Conservation (phyloP, 2,329 filamentous ascomycete species). For the Colletotrichum godetiae region DNA sequence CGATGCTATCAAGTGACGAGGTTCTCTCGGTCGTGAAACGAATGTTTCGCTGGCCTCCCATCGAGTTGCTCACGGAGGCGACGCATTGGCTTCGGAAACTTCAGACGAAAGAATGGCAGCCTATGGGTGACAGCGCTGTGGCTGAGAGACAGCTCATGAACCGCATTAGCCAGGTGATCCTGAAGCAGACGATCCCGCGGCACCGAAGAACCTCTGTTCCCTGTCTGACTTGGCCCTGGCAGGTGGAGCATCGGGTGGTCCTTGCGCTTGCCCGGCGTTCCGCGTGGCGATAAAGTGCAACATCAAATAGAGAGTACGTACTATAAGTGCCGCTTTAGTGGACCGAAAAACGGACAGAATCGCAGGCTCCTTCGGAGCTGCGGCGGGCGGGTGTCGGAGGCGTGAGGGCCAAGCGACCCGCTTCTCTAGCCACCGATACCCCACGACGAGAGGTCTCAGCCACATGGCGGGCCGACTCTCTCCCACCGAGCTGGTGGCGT, state of each 20-base stretch:
- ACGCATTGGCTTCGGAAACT: constrained; percentile 25
- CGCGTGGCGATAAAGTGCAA: background rate
- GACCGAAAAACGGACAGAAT: background rate
- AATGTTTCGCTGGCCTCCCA: constrained; percentile 25
- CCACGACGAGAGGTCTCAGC: background rate
- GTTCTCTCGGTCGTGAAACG: constrained; percentile 28
- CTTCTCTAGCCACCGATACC: background rate
- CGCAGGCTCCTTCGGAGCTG: background rate
- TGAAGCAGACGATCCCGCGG: constrained; percentile 33
- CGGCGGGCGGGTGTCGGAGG: background rate
- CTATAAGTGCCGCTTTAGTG: background rate
- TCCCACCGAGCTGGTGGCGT: background rate
- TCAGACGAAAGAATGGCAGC: constrained; percentile 25
- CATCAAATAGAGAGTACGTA: constrained; percentile 4
- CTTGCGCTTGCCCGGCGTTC: constrained; percentile 14
- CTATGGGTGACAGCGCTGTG: constrained; percentile 19
- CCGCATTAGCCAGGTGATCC: constrained; percentile 28
- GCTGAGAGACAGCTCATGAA: constrained; percentile 17
- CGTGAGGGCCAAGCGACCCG: background rate
- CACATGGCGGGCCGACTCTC: constrained; percentile 7
- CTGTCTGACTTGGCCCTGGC: constrained; percentile 14
- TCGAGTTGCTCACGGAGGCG: constrained; percentile 17
- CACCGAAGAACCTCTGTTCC: constrained; percentile 24
- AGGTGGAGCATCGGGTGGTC: constrained; percentile 26
- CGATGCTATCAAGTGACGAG: constrained; percentile 32